Base-by-base conservation (phyloP, 768 basidiomycete genomes). In the Clitopilus passeckerianus region DNA sequence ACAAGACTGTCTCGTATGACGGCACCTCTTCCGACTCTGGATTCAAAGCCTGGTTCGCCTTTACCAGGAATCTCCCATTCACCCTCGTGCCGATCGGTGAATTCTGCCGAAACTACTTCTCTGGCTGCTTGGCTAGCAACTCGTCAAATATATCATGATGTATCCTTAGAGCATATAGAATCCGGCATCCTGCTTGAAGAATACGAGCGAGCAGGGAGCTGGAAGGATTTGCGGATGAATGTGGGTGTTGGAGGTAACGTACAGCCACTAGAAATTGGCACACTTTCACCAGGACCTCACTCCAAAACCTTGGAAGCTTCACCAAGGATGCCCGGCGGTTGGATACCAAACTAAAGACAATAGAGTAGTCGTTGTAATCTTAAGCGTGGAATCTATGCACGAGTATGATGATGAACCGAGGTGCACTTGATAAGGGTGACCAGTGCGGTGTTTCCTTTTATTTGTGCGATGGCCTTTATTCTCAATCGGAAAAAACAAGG, bases 201-300 rank as follows among this genome's bases (percentile, higher is more conserved):
- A 41, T 81, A 83, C 59, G 82, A 83, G 60, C 68, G 71, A 34
- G 66, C 62, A 56, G 82, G 81, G 1, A 82, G 82, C 60, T 82
- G 81, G 82, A 70, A 73, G n/a, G 66, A 72, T 56, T 56, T 58
- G 7, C 27, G 4, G 27, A 4, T 30, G 7, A 30, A 30, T 7
- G 27, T 4, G 7, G 27, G 27, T 30, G 27, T 7, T 7, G 27
- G 27, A 30, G 27, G 7, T 30, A 54, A 14, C 59, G 57, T 53
- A 61, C 65, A 52, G 68, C 61, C 55, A 62, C 57, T 37, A 50
- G 59, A 23, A 54, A 9, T 50, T 9, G 10, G 37, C 10, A 18
- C 37, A 41, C 12, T 50, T 50, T 18, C 18, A 9, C 10, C 46
- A 50, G 16, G 16, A 50, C 20, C 4, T 50, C 46, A n/a, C 7